Evolutionary conservation across 192 early-diverging fungal species (phyloP).

Genomic region (Entomortierella parvispora): DNA sequence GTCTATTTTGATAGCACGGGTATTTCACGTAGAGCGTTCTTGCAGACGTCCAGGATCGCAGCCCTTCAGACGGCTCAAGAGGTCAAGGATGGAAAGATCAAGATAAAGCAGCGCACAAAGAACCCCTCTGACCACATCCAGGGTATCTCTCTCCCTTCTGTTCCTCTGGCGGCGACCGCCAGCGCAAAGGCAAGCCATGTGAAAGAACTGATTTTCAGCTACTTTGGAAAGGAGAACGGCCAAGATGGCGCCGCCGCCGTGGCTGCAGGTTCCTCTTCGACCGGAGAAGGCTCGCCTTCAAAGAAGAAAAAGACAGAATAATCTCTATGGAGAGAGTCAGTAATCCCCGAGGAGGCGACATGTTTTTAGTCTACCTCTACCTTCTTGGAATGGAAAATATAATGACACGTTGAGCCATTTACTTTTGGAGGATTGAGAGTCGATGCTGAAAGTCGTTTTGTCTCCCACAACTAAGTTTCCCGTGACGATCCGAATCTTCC

Average conservation of each 20-base stretch:
- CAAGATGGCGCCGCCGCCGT: neutral
- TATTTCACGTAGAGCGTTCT: constrained; percentile 38
- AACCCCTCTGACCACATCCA: neutral
- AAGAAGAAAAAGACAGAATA: neutral
- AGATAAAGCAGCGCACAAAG: constrained; percentile 41
- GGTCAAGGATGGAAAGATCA: constrained; percentile 44
- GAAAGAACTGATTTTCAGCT: constrained; percentile 31
- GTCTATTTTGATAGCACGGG: constrained; percentile 45
- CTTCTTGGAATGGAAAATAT: no score
- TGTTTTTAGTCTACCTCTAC: neutral
- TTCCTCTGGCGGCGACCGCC: neutral
- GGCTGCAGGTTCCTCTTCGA: neutral
- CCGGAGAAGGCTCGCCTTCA: neutral
- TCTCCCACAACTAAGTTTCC: no score
- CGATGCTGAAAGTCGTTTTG: no score
- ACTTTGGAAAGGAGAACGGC: constrained; percentile 31
- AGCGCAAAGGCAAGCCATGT: constrained; percentile 16
- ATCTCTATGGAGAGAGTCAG: neutral
- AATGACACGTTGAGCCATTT: no score
- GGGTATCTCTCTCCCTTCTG: neutral
- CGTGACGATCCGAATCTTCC: no score
- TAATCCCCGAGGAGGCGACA: constrained; percentile 8
- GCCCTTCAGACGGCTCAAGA: constrained; percentile 49
- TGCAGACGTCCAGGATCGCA: constrained; percentile 34
- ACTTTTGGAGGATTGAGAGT: no score